phyloP scores from a whole-genome alignment of 1,284 basidiomycete species.

The Crepidotus sp. region DNA sequence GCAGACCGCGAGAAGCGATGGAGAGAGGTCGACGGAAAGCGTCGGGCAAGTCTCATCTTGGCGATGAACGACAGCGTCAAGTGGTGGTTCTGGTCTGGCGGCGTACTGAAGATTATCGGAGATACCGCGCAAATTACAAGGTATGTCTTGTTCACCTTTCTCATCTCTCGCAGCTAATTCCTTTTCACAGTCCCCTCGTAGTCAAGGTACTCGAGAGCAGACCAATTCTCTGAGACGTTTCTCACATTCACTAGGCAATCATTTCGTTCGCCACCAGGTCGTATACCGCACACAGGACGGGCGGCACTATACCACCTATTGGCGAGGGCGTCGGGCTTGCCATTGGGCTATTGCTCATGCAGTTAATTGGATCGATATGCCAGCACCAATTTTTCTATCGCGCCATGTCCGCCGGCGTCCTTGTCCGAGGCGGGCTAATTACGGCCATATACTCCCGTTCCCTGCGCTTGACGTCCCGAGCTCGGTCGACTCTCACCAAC shows the following conservation, averaged over 20 bases:
- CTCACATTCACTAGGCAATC: conserved; percentile 10
- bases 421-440: conserved; percentile 82
- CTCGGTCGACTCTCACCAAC: conserved; percentile 76
- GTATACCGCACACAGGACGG: conserved; percentile 44
- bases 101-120: conserved; percentile 65
- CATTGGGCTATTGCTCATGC: conserved; percentile 30
- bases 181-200: conserved; percentile 10
- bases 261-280: conserved; percentile 55
- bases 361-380: conserved; percentile 60
- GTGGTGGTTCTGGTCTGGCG: conserved; percentile 77
- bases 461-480: conserved; percentile 70
- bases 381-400: conserved; percentile 80
- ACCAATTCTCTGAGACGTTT: not conserved
- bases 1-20: conserved; percentile 52
- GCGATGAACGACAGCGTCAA: conserved; percentile 79
- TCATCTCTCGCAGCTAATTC: conserved; percentile 7
- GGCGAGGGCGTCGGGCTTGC: conserved; percentile 61
- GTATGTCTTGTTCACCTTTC: conserved; percentile 34
- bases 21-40: conserved; percentile 56
- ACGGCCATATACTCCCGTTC: conserved; percentile 81
- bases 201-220: conserved; percentile 13
- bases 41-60: conserved; percentile 58
- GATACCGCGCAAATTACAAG: conserved; percentile 70
- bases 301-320: conserved; percentile 42
- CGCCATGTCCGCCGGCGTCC: conserved; percentile 59